phyloP scores from a whole-genome alignment of 2,329 filamentous ascomycete genomes.

The Waltergamsia citrina region DNA sequence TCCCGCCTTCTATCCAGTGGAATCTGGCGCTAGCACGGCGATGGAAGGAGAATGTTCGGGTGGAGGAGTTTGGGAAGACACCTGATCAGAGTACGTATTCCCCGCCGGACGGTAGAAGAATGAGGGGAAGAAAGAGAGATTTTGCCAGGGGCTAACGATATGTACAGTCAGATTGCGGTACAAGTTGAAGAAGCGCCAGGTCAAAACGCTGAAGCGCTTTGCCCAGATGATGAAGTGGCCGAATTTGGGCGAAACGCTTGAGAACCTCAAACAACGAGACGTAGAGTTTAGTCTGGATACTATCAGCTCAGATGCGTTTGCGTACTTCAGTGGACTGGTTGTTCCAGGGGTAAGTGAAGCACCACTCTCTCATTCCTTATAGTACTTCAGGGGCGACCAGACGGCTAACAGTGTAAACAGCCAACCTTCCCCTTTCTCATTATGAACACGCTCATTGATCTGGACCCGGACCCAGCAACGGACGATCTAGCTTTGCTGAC shows the following conservation, averaged over 20 bases:
- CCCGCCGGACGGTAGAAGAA: background rate
- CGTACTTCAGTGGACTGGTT: conserved; percentile 67
- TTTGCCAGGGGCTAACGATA: too few species aligned
- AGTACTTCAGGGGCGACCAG: background rate
- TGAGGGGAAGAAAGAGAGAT: too few species aligned
- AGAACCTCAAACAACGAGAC: conserved; percentile 51
- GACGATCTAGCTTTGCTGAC: conserved; percentile 58
- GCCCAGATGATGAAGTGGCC: conserved; percentile 70
- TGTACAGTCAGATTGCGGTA: conserved; percentile 48
- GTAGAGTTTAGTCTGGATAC: conserved; percentile 46
- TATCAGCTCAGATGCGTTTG: conserved; percentile 62
- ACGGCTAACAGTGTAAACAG: conserved; percentile 15
- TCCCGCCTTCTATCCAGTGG: conserved; percentile 65
- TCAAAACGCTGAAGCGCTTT: conserved; percentile 59
- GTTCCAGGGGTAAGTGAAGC: conserved; percentile 52
- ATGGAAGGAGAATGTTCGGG: conserved; percentile 61
- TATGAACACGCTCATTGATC: conserved; percentile 70
- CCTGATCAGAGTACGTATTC: conserved; percentile 36
- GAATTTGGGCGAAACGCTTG: conserved; percentile 56
- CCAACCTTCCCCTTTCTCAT: conserved; percentile 62
- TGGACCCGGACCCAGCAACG: conserved; percentile 59
- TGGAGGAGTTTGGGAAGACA: conserved; percentile 48
- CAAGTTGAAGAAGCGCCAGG: conserved; percentile 56
- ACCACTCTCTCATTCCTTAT: background rate
- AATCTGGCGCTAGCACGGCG: conserved; percentile 62